Percentiles rank a stretch among this genome's conserved stretches.
phyloP scores from a whole-genome alignment of 2,329 filamentous ascomycete species.

The Talaromyces pinophilus region DNA sequence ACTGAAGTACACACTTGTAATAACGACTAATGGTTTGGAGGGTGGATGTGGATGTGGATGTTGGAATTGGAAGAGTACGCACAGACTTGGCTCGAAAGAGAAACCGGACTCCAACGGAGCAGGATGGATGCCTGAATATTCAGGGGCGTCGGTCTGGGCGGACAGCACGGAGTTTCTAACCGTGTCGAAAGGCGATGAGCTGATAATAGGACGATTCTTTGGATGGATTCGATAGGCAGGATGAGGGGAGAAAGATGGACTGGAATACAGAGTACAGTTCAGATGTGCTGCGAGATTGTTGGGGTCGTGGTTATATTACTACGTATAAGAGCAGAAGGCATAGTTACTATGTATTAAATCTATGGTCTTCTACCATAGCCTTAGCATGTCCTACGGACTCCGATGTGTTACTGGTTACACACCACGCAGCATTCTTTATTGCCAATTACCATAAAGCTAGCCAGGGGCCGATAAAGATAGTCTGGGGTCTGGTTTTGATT shows the following conservation, averaged over 20 bases:
- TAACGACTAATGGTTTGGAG: neutral
- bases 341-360: neutral
- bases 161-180: neutral
- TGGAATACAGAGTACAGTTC: neutral
- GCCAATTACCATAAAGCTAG: neutral
- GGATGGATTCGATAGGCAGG: neutral
- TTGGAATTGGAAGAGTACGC: neutral
- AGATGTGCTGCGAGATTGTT: neutral
- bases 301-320: neutral
- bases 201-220: neutral
- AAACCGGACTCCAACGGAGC: neutral
- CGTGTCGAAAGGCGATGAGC: neutral
- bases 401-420: slow-evolving; percentile 8
- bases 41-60: neutral
- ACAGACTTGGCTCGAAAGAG: neutral
- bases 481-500: neutral
- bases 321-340: neutral
- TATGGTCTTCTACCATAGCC: neutral
- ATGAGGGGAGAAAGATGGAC: neutral
- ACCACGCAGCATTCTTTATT: neutral
- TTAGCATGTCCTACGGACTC: slow-evolving; percentile 1
- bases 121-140: neutral
- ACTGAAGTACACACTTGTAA: neutral
- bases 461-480: neutral
- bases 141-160: neutral